Evolutionary conservation across 2,329 filamentous ascomycete species (phyloP).

Genomic region (Aureobasidium leucospermi): DNA sequence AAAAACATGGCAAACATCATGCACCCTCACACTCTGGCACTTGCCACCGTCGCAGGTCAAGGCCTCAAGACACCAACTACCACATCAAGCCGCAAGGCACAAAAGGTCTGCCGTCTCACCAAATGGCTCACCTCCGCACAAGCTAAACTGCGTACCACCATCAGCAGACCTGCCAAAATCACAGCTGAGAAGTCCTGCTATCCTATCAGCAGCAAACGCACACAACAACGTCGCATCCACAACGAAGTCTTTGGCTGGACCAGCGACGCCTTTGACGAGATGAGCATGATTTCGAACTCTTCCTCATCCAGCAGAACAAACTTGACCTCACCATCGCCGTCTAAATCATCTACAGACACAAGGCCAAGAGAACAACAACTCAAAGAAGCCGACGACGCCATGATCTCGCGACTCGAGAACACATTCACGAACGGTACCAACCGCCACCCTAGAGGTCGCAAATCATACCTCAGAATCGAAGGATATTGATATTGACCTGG

Average conservation of each 20-base stretch:
- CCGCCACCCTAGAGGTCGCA: not conserved
- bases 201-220: not conserved
- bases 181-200: not conserved
- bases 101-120: not conserved
- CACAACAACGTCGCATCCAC: constrained; percentile 2
- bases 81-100: not conserved
- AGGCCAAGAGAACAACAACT: not conserved
- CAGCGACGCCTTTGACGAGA: not conserved
- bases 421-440: not conserved
- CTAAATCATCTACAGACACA: not conserved
- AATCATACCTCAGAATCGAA: not conserved
- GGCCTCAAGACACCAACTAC: not conserved
- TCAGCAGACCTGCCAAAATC: not conserved
- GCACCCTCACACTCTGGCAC: not conserved
- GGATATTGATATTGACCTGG: not conserved
- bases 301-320: not conserved
- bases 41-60: not conserved
- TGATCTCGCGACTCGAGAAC: not conserved
- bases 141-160: not conserved
- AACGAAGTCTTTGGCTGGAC: constrained; percentile 10
- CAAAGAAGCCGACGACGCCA: not conserved
- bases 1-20: not conserved
- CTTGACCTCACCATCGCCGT: not conserved
- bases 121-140: not conserved
- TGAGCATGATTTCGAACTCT: not conserved